Evolutionary conservation across 768 basidiomycete genomes (phyloP).

Genomic region (Cantharellus anzutake): DNA sequence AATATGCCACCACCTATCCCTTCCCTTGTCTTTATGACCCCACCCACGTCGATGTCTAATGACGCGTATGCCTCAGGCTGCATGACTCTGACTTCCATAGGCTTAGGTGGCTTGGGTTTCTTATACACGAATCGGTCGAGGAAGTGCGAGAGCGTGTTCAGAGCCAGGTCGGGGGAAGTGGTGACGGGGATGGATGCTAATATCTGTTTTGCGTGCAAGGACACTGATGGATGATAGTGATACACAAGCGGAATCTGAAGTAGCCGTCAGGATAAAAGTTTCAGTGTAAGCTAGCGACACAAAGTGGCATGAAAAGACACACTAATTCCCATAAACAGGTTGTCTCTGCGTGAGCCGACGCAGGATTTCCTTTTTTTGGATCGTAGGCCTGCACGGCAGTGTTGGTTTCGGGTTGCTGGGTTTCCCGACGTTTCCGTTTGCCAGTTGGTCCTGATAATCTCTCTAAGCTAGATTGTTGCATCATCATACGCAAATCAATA

Average conservation of each 20-base stretch:
- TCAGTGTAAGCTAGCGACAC: neutral
- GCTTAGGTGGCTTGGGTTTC: constrained; percentile 63
- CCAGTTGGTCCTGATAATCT: neutral
- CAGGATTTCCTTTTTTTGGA: constrained; percentile 75
- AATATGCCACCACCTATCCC: constrained; percentile 36
- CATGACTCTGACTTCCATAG: constrained; percentile 81
- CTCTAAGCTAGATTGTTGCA: neutral
- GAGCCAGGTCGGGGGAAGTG: constrained; percentile 69
- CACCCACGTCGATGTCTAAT: constrained; percentile 30
- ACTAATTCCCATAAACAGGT: constrained; percentile 86
- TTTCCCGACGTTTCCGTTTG: too few relatives aligned
- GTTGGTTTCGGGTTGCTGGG: neutral
- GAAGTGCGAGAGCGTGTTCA: constrained; percentile 89
- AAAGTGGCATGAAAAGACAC: constrained; percentile 14
- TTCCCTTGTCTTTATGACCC: constrained; percentile 35
- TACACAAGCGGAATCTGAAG: constrained; percentile 51
- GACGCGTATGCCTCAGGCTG: constrained; percentile 56
- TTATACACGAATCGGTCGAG: constrained; percentile 94
- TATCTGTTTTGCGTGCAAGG: constrained; percentile 72
- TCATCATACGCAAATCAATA: neutral
- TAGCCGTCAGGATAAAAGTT: neutral
- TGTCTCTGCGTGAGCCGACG: constrained; percentile 59
- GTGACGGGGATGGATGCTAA: constrained; percentile 54
- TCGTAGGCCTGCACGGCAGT: constrained; percentile 36
- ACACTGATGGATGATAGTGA: constrained; percentile 83